Base-by-base conservation (phyloP, 768 basidiomycete genomes). In the Phanerodontia chrysosporium region DNA sequence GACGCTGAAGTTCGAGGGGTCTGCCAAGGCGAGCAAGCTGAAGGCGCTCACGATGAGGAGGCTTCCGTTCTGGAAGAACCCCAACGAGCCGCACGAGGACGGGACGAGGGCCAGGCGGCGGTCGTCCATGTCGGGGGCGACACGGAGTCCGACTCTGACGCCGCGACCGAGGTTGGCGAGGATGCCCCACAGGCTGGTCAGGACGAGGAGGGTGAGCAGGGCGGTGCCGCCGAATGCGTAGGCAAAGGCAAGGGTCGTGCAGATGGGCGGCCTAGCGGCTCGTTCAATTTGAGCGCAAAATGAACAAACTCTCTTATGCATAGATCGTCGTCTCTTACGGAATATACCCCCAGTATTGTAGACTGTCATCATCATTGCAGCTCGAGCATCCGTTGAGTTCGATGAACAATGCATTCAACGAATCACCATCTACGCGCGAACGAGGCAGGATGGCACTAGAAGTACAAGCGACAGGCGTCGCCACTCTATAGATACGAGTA, bases 401-500 rank as follows among this genome's bases (percentile, higher is more conserved):
- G 18, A 42, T 18, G 39, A 42, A 9, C 6, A 18, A 18, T 18
- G n/a, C 30, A 30, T 16, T 56, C 44, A 18, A 18, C 13, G 18
- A 27, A 46, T 56, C 18, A 39, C 9, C 12, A 45, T 54, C 21
- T 18, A 54, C 16, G 12, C 29, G 21, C 35, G 44, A 35, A 21
- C 21, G 12, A 54, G 21, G 28, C 18, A n/a, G 18, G 49, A 49
- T 16, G 48, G 48, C 22, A 49, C 35, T 54, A 39, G 35, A 42
- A 54, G 36, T 54, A 39, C 35, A 45, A n/a, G 35, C 53, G 42
- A 9, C 30, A 42, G 53, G 21, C 27, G 35, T 13, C 53, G 36
- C 53, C 36, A 39, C 35, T 54, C 53, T 45, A 25, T 51, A 29
- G 27, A 28, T 49, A 49, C 48, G 48, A 51, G 30, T 51, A 51